Base-by-base conservation (phyloP, 2,329 filamentous ascomycete genomes). In the Dactylonectria estremocensis region DNA sequence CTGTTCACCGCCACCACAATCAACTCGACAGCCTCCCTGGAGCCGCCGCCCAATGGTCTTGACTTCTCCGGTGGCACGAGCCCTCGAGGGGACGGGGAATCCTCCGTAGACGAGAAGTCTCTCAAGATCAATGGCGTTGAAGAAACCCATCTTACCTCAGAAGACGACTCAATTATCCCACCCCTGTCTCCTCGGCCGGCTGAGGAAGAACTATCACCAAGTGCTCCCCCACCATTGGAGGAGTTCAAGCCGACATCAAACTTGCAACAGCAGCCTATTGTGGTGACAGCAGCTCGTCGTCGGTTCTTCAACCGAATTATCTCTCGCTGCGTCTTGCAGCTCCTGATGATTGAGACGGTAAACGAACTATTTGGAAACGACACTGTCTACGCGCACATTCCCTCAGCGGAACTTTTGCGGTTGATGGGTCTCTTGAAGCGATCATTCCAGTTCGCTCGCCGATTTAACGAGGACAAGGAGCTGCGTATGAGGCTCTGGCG, bases 291-390 rank as follows among this genome's bases (percentile, higher is more conserved):
- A 2, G 95, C 96, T 0, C 93, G 96, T 28, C 90, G 96, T 40
- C 92, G 95, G 59, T 98, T 98, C 85, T 99, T 99, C 87, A 99
- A 99, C 83, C 93, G 95, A 74, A 99, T 99, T 80, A 99, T 99
- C 81, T 98, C 95, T 14, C 95, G 97, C 73, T 99, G 96, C 79
- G 97, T 99, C 4, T 86, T 99, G 9, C 97, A 99, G 81, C 89
- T 99, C 2, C 90, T 99, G 71, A 99, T 99, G 95, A 99, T 99
- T 75, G 97, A 99, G 81, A 99, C 97, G 0, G 97, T 99, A 48
- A 97, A 97, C 77, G 97, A 99, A 81, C 90, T 99, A 55, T 99
- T 99, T 84, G 97, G 95, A 74, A 99, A 98, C 80, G 95, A 98
- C 78, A 90, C 93, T 1, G 97, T 99, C 16, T 99, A 99, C 79